phyloP scores from a whole-genome alignment of 495 filamentous ascomycete species.

The Cercophora scortea region DNA sequence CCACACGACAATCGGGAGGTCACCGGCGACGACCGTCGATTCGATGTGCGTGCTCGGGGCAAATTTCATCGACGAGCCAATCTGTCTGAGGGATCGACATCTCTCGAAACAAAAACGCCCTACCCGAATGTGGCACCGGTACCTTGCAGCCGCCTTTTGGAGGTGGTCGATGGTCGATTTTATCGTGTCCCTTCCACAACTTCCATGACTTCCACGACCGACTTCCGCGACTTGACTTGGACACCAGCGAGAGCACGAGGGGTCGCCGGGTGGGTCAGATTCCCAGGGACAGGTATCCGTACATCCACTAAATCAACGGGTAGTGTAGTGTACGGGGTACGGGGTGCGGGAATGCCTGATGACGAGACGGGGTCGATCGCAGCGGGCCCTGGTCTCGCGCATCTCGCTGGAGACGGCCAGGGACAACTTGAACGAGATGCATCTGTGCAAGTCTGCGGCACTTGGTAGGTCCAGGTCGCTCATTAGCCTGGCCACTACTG shows the following conservation, averaged over 20 bases:
- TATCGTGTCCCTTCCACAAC: too few relatives aligned
- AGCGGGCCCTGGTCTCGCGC: slow-evolving; percentile 6
- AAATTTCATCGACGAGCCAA: neutral
- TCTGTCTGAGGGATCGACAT: neutral
- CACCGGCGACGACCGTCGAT: too few relatives aligned
- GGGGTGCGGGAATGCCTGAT: too few relatives aligned
- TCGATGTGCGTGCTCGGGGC: too few relatives aligned
- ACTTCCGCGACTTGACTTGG: neutral
- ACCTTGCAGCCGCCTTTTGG: neutral
- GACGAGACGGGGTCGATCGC: slow-evolving; percentile 1
- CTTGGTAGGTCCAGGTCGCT: too few relatives aligned
- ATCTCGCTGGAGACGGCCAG: slow-evolving; percentile 8
- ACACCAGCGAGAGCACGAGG: slow-evolving; percentile 4
- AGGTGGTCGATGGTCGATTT: neutral
- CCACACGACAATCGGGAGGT: too few relatives aligned
- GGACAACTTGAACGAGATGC: too few relatives aligned
- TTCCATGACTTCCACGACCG: neutral
- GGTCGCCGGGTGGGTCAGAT: neutral
- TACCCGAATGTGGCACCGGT: neutral
- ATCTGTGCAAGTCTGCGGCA: too few relatives aligned
- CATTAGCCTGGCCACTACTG: too few relatives aligned
- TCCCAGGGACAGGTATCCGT: too few relatives aligned
- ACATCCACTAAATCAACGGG: too few relatives aligned
- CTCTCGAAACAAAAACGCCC: neutral
- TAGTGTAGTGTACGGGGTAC: too few relatives aligned